Percentiles rank a stretch among this genome's conserved stretches.
These are phyloP conservation scores for Lumnitzera racemosa DNA, from an alignment of 345 rosid species.

Conservation along the genomic window DNA sequence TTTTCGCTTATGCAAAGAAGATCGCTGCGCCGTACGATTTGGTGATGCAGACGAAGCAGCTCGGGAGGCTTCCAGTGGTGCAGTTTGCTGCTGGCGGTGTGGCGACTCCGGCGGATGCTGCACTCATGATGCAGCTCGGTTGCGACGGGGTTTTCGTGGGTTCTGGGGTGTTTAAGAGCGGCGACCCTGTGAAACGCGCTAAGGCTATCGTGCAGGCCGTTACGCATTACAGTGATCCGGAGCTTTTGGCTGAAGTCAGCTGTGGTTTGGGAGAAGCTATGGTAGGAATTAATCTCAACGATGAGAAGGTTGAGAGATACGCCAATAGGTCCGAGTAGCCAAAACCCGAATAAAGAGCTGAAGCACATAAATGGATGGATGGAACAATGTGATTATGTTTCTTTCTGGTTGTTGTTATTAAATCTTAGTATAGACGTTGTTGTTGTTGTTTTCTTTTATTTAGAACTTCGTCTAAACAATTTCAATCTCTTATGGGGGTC, in stretches of 20 bases:
- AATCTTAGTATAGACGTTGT: too few species aligned
- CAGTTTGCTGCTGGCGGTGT: slow-evolving; percentile 35
- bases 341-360: too few species aligned
- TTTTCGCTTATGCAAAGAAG: slow-evolving; percentile 26
- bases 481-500: too few species aligned
- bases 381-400: background rate
- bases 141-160: slow-evolving; percentile 33
- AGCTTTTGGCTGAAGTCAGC: slow-evolving; percentile 28
- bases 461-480: too few species aligned
- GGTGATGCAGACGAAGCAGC: slow-evolving; percentile 41
- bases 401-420: background rate
- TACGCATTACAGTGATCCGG: slow-evolving; percentile 30
- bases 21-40: slow-evolving; percentile 30
- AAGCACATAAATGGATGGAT: too few species aligned
- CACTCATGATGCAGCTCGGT: slow-evolving; percentile 34
- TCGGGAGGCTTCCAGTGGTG: slow-evolving; percentile 39
- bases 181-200: slow-evolving; percentile 28
- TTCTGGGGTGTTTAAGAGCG: slow-evolving; percentile 34
- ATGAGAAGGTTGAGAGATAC: slow-evolving; percentile 27
- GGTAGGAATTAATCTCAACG: slow-evolving; percentile 30
- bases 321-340: slow-evolving; percentile 26
- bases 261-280: slow-evolving; percentile 33
- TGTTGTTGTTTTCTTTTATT: too few species aligned
- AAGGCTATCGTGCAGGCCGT: slow-evolving; percentile 34
- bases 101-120: slow-evolving; percentile 35